A percentile compares a stretch with the other conserved stretches of the same genome.
Conservation (phyloP, 1,284 basidiomycete species). For the Marasmius oreades region DNA sequence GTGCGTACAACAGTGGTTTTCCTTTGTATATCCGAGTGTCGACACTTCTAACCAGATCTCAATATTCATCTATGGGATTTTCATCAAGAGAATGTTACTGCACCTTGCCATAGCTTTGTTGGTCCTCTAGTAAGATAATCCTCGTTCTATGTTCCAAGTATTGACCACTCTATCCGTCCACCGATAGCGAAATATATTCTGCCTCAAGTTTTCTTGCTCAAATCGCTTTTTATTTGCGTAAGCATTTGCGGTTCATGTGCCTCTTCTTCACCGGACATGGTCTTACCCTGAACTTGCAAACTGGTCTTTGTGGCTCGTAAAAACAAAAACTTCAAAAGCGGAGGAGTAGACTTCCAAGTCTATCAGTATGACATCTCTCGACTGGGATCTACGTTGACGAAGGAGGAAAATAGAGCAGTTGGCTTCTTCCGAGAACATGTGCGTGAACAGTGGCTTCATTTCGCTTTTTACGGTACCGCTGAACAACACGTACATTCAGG, state of each 20-base stretch:
- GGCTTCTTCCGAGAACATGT: slow-evolving; percentile 12
- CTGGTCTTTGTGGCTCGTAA: not conserved
- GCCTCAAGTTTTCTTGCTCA: slow-evolving; percentile 61
- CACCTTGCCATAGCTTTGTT: slow-evolving; percentile 42
- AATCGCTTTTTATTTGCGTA: slow-evolving; percentile 64
- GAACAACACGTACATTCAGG: slow-evolving; percentile 34
- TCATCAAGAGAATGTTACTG: slow-evolving; percentile 52
- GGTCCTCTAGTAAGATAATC: slow-evolving; percentile 45
- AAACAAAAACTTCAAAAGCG: slow-evolving; percentile 37
- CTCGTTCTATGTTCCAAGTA: not conserved
- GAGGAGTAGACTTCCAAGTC: slow-evolving; percentile 57
- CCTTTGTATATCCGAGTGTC: slow-evolving; percentile 5
- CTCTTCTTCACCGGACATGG: slow-evolving; percentile 22
- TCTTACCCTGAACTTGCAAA: slow-evolving; percentile 6
- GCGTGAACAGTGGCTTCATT: too few species aligned
- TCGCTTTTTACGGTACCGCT: slow-evolving; percentile 12
- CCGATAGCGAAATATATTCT: slow-evolving; percentile 60
- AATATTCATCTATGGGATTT: slow-evolving; percentile 67
- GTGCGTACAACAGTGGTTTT: slow-evolving; percentile 32
- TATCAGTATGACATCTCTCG: slow-evolving; percentile 52
- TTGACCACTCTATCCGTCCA: not conserved
- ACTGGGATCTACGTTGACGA: slow-evolving; percentile 1
- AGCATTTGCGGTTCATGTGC: slow-evolving; percentile 6
- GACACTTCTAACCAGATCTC: slow-evolving; percentile 42
- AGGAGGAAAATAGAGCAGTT: slow-evolving; percentile 4